Evolutionary conservation across 345 rosid genomes (phyloP).

Genomic region (Pistacia integerrima): DNA sequence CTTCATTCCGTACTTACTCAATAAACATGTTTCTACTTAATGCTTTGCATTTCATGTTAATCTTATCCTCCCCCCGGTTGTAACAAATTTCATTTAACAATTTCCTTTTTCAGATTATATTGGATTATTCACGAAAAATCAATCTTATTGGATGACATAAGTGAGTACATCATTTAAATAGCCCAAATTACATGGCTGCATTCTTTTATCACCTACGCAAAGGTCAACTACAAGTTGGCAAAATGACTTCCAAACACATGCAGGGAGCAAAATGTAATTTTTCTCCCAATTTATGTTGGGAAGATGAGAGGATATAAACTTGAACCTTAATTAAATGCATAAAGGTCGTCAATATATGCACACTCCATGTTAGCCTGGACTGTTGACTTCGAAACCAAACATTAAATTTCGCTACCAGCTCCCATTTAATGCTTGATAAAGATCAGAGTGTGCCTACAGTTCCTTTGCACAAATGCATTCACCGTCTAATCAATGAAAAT

Average conservation of each 20-base stretch:
- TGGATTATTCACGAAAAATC: too few species aligned
- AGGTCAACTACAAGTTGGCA: slow-evolving; percentile 11
- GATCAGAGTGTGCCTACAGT: not conserved
- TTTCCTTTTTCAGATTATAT: too few species aligned
- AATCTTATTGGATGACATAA: too few species aligned
- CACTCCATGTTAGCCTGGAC: slow-evolving; percentile 10
- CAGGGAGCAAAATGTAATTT: not conserved
- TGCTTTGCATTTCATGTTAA: too few species aligned
- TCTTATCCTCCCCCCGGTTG: too few species aligned
- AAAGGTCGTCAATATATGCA: not conserved
- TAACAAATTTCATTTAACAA: too few species aligned
- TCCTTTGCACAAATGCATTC: not conserved
- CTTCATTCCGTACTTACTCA: too few species aligned
- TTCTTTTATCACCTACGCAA: not conserved
- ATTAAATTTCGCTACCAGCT: slow-evolving; percentile 19
- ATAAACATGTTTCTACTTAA: too few species aligned
- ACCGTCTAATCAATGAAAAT: not conserved
- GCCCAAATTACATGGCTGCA: too few species aligned
- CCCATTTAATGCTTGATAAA: not conserved
- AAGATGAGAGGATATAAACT: not conserved
- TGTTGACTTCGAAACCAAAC: slow-evolving; percentile 4
- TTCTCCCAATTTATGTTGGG: not conserved
- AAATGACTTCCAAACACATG: not conserved
- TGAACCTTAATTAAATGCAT: not conserved
- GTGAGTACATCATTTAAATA: too few species aligned